Base-by-base conservation (phyloP, 176 grass and related monocot genomes). In the Bothriochloa decipiens region DNA sequence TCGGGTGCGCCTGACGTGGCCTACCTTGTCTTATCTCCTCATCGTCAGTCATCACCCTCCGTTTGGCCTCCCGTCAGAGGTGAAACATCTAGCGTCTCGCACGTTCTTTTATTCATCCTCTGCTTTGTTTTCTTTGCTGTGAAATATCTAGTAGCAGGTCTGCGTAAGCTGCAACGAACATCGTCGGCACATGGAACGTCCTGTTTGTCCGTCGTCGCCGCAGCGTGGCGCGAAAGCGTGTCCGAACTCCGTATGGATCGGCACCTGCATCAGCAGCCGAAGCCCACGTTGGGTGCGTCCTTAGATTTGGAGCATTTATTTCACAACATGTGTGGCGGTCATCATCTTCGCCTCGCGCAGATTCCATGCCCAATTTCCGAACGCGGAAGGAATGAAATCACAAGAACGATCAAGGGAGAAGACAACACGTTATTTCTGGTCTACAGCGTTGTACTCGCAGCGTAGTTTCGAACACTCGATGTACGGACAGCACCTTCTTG, bases 1-100 rank as follows among this genome's bases (percentile, higher is more conserved):
- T 11, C 8, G 18, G 45, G 78, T 47, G 55, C 35, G 37, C 29
- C 17, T 87, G 89, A 87, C 89, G 80, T 42, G 39, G 39, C 4
- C 22, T 8, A 40, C 11, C 23, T 46, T 60, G 68, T 11, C 68
- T 83, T 75, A 76, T 75, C 80, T 69, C 57, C 16, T 69, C 46
- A 28, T 57, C 53, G 6, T 10, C 53, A 58, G 53, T 69, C 37
- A 20, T 25, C 75, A 71, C 43, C 15, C 35, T 78, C 75, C 68
- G 49, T 75, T 80, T 90, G 68, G 60, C 12, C 28, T 52, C 61
- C 23, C 4, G 17, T n/a, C 39, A 50, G n/a, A 43, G 11, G 20
- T 14, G 49, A 23, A 72, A 82, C 57, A 79, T 74, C 84, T 47
- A 10, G 40, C 27, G 8, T 65, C 55, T 63, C 16, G 71, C n/a